Evolutionary conservation across 345 rosid species (phyloP).

Genomic region (Tarenaya hassleriana): DNA sequence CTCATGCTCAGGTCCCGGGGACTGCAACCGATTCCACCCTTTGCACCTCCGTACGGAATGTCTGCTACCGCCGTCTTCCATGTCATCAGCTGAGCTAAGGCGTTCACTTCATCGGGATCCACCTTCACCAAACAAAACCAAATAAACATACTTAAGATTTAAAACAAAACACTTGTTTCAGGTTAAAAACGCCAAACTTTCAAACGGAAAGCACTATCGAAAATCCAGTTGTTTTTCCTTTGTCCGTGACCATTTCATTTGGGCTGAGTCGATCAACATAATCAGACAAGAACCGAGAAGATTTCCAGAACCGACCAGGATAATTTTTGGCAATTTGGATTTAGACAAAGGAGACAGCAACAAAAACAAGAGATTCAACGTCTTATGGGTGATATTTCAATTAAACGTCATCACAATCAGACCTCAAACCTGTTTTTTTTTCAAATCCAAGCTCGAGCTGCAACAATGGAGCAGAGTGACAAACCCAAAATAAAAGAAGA

Average conservation of each 20-base stretch:
- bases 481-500: too few species aligned
- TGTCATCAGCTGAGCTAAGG: slow-evolving; percentile 93
- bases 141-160: too few species aligned
- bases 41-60: slow-evolving; percentile 96
- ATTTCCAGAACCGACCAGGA: neutral
- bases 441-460: too few species aligned
- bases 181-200: neutral
- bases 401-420: neutral
- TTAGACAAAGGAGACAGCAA: too few species aligned
- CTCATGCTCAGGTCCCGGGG: slow-evolving; percentile 61
- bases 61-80: slow-evolving; percentile 98
- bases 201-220: too few species aligned
- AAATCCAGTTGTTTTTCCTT: too few species aligned
- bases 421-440: neutral
- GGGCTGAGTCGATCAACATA: neutral
- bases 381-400: too few species aligned
- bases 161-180: neutral
- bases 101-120: slow-evolving; percentile 96
- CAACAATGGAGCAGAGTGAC: too few species aligned
- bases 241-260: too few species aligned
- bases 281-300: neutral
- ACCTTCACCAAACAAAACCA: slow-evolving; percentile 40
- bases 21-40: slow-evolving; percentile 88
- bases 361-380: too few species aligned
- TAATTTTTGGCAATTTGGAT: too few species aligned